phyloP scores from a whole-genome alignment of 352 stramenopile species.

The Pythium aristosporum region DNA sequence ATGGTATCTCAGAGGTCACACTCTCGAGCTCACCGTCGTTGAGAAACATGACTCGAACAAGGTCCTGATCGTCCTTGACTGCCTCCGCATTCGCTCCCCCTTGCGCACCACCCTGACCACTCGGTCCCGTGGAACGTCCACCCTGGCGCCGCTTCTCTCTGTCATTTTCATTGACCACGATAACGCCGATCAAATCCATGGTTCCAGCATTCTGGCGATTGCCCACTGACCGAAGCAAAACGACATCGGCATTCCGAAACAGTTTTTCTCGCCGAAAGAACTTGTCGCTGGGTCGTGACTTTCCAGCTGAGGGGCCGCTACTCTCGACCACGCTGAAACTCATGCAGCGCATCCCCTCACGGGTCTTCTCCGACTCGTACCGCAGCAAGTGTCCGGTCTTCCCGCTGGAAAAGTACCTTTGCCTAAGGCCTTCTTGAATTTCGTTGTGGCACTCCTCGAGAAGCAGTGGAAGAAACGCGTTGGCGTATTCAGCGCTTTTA shows the following conservation, averaged over 20 bases:
- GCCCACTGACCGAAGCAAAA: slow-evolving; percentile 50
- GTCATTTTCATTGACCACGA: slow-evolving; percentile 75
- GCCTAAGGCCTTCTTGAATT: slow-evolving; percentile 64
- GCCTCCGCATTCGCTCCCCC: slow-evolving; percentile 33
- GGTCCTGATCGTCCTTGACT: slow-evolving; percentile 55
- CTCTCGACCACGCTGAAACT: slow-evolving; percentile 68
- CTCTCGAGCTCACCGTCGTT: slow-evolving; percentile 80
- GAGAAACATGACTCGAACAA: slow-evolving; percentile 73
- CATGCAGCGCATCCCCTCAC: slow-evolving; percentile 81
- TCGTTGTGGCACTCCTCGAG: slow-evolving; percentile 85
- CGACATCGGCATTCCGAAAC: slow-evolving; percentile 79
- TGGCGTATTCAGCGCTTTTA: slow-evolving; percentile 72
- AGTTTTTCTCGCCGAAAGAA: slow-evolving; percentile 43
- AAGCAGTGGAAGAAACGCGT: slow-evolving; percentile 75
- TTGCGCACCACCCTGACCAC: slow-evolving; percentile 1
- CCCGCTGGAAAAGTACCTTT: slow-evolving; percentile 32
- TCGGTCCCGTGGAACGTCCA: slow-evolving; percentile 14
- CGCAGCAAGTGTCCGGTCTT: slow-evolving; percentile 60
- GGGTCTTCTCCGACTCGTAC: slow-evolving; percentile 78
- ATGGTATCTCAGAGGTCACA: slow-evolving; percentile 51
- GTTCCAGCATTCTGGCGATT: slow-evolving; percentile 38
- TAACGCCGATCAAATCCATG: slow-evolving; percentile 67
- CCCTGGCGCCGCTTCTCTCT: slow-evolving; percentile 50
- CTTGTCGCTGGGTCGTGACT: slow-evolving; percentile 27
- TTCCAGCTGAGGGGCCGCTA: slow-evolving; percentile 26